phyloP scores from a whole-genome alignment of 164 flowering plant species.

The Dillenia turbinata region DNA sequence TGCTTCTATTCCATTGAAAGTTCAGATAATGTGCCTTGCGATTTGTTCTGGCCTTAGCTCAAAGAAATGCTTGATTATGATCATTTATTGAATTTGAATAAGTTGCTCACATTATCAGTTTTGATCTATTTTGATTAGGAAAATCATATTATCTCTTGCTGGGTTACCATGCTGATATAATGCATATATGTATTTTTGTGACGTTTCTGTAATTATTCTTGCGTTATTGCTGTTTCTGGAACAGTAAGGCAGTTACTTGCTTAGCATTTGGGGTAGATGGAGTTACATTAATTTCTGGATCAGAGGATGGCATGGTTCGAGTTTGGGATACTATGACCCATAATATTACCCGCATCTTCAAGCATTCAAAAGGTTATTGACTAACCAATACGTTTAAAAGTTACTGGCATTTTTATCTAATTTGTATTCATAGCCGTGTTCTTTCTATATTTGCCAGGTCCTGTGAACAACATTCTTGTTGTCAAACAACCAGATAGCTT shows the following conservation, averaged over 20 bases:
- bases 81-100: too few species aligned
- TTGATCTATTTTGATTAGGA: too few species aligned
- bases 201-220: not conserved
- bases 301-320: conserved; percentile 75
- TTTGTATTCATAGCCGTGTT: not conserved
- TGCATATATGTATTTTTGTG: too few species aligned
- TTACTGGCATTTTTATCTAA: too few species aligned
- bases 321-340: conserved; percentile 63
- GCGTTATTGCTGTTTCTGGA: conserved; percentile 11
- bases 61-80: too few species aligned
- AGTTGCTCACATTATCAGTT: too few species aligned
- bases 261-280: conserved; percentile 58
- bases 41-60: too few species aligned
- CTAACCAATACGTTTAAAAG: not conserved
- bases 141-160: too few species aligned
- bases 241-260: conserved; percentile 75
- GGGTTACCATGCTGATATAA: too few species aligned
- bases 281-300: conserved; percentile 65
- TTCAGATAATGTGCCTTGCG: too few species aligned
- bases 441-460: conserved; percentile 38
- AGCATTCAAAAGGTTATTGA: conserved; percentile 69
- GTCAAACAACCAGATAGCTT: conserved; percentile 23
- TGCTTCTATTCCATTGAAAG: too few species aligned
- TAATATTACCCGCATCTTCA: conserved; percentile 54
- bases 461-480: conserved; percentile 61